A percentile compares a stretch with the other conserved stretches of the same genome.
Evolutionary conservation across 495 filamentous ascomycete genomes (phyloP).

Genomic region (Aspergillus kassunensis): DNA sequence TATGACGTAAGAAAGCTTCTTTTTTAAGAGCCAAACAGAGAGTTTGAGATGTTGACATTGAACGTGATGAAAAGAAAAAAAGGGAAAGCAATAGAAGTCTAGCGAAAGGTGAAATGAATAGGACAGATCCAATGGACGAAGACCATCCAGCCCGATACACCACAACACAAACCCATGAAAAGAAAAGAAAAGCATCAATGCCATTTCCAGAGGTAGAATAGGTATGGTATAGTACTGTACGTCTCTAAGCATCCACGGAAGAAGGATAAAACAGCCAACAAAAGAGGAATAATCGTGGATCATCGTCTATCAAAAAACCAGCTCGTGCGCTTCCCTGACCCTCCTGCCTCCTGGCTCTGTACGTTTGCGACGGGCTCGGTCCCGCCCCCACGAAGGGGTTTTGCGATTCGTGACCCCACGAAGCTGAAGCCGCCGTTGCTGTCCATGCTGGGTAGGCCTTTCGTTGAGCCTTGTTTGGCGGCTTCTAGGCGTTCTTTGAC

Average conservation of each 20-base stretch:
- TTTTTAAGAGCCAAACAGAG: too few species aligned
- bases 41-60: too few species aligned
- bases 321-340: conserved; percentile 45
- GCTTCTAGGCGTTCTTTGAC: conserved; percentile 97
- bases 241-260: conserved; percentile 5
- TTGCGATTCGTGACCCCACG: conserved; percentile 81
- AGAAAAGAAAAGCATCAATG: conserved; percentile 6
- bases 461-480: conserved; percentile 83
- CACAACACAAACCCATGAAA: too few species aligned
- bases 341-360: conserved; percentile 46
- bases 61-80: neutral
- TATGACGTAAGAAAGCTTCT: too few species aligned
- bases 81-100: neutral
- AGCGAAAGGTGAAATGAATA: too few species aligned
- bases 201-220: neutral
- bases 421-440: conserved; percentile 67
- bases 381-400: conserved; percentile 78
- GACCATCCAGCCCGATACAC: neutral
- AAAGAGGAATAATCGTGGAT: conserved; percentile 28
- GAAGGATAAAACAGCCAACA: conserved; percentile 23
- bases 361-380: conserved; percentile 35
- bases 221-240: neutral
- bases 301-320: conserved; percentile 51
- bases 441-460: conserved; percentile 65
- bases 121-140: too few species aligned